Evolutionary conservation across 768 basidiomycete species (phyloP).

Genomic region (Boletellus ananas): DNA sequence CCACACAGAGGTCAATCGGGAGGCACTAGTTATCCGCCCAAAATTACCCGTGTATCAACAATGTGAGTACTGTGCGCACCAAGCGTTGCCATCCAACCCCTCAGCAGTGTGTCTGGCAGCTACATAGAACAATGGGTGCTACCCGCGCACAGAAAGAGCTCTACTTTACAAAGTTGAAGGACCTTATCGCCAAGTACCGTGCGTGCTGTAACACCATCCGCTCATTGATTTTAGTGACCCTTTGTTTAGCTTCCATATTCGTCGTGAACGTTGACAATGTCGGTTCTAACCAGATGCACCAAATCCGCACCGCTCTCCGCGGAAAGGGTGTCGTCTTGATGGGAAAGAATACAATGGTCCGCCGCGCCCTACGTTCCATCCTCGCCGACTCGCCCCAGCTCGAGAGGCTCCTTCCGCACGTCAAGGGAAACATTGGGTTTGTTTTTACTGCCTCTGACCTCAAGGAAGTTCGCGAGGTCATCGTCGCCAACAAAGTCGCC

Average conservation of each 20-base stretch:
- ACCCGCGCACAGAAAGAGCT: conserved; percentile 83
- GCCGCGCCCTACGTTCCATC: conserved; percentile 92
- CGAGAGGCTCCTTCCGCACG: conserved; percentile 93
- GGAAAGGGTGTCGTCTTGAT: conserved; percentile 96
- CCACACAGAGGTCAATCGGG: conserved; percentile 84
- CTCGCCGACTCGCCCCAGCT: conserved; percentile 88
- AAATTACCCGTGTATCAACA: conserved; percentile 18
- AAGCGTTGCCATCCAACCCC: neutral
- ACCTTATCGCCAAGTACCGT: conserved; percentile 89
- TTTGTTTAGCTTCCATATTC: conserved; percentile 86
- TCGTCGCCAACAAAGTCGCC: conserved; percentile 95
- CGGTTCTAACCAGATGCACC: conserved; percentile 99
- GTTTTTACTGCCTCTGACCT: conserved; percentile 93
- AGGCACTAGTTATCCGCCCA: conserved; percentile 55
- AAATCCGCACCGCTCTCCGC: conserved; percentile 93
- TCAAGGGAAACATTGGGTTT: conserved; percentile 98
- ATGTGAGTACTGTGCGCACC: conserved; percentile 21
- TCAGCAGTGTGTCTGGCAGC: conserved; percentile 10
- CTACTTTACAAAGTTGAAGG: conserved; percentile 93
- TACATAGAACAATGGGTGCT: conserved; percentile 73
- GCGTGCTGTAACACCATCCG: conserved; percentile 32
- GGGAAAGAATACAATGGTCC: conserved; percentile 99
- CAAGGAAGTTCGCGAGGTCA: conserved; percentile 91
- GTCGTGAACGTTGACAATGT: conserved; percentile 99
- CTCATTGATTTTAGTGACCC: neutral